A percentile compares a stretch with the other conserved stretches of the same genome.
Evolutionary conservation across 257 asterid genomes (phyloP).

Genomic region (Mentha longifolia): DNA sequence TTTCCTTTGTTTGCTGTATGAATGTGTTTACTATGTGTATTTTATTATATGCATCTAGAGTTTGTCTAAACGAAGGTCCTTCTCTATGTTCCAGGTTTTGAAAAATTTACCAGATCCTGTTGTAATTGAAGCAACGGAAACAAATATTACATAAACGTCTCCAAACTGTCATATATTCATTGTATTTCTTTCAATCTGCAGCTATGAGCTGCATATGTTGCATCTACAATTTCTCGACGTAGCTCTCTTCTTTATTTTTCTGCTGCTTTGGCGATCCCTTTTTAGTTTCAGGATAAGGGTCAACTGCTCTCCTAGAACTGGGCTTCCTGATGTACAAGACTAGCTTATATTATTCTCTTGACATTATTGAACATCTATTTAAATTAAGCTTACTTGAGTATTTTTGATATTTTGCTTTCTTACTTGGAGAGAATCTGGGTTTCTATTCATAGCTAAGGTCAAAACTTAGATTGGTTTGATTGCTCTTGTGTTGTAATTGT

Average conservation of each 20-base stretch:
- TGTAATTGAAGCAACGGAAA: constrained; percentile 38
- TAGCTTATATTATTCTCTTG: not conserved
- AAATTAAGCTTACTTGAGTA: not conserved
- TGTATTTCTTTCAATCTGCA: not conserved
- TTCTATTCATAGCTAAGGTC: no score
- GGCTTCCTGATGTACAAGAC: not conserved
- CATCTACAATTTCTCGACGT: not conserved
- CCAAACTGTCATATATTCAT: not conserved
- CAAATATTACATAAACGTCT: constrained; percentile 24
- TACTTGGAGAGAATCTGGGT: not conserved
- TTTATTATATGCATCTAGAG: not conserved
- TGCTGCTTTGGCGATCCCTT: not conserved
- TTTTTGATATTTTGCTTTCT: not conserved
- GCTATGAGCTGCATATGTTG: not conserved
- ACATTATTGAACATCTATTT: constrained; percentile 1
- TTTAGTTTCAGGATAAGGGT: not conserved
- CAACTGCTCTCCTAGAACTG: not conserved
- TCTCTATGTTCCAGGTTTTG: constrained; percentile 53
- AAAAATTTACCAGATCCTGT: constrained; percentile 53
- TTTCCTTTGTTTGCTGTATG: not conserved
- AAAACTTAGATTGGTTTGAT: no score
- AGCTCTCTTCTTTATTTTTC: constrained; percentile 6
- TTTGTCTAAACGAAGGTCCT: constrained; percentile 10
- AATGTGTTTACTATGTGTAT: not conserved
- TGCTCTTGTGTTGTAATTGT: no score